Evolutionary conservation across 2,329 filamentous ascomycete genomes (phyloP), one percentile per base, ranked within the genome.

Genomic region (Cryphonectria carpinicola): DNA sequence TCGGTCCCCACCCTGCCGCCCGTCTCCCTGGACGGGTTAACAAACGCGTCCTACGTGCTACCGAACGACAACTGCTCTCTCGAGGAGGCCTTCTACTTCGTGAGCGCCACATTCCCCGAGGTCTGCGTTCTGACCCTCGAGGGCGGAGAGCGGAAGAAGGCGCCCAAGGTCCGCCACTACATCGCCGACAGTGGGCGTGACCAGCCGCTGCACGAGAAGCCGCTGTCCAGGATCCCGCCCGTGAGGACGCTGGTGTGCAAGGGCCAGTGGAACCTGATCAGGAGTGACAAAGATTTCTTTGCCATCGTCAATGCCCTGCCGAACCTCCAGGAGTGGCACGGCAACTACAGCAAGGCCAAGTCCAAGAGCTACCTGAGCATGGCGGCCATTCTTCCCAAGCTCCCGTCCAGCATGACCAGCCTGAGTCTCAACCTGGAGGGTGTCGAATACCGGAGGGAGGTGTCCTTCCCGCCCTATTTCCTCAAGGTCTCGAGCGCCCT

Each of bases 251-350:
- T 94, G 28, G 87, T 93, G 60, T 91, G 91, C 79, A 90, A 91
- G 75, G 92, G 92, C 8, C 90, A 93, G 74, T 94, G 92, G 92
- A 94, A 94, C 76, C 84, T 94, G 39, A 91, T 93, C 79, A 85
- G 92, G 63, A 83, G 86, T 22, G 82, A 87, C 60, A 81, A 83
- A 25, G 90, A 94, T 78, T 93, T 92, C 80, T 80, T 84, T 69
- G 84, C 84, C 66, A 85, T 94, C 65, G 83, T 88, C 28, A 79
- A 81, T 17, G 90, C 91, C 6, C 78, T 94, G 60, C 92, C 92
- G 1, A 89, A 88, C 72, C 80, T 94, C n/a, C 80, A 82, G 66
- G 87, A 88, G 74, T 89, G 87, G 87, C 86, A 88, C 71, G 86
- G 84, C n/a, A 87, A 85, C 7, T 90, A 89, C 81, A 91, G 89